phyloP scores from a whole-genome alignment of 805 yeast species.

The Cyberlindnera xylosilytica region DNA sequence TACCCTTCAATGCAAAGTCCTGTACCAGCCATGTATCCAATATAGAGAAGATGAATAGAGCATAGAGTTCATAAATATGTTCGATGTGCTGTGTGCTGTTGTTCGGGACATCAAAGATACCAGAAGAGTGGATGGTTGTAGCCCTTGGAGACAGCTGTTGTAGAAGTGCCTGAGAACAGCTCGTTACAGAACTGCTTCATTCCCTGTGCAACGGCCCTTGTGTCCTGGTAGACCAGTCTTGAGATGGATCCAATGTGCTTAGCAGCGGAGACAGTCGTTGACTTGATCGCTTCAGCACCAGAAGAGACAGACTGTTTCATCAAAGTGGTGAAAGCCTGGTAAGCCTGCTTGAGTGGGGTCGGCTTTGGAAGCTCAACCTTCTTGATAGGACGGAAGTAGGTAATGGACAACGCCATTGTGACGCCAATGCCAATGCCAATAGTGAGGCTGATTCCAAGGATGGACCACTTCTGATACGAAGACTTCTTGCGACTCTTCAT shows the following conservation, averaged over 20 bases:
- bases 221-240: constrained; percentile 11
- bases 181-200: constrained; percentile 1
- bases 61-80: constrained; percentile 1
- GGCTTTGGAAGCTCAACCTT: constrained; percentile 2
- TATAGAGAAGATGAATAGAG: not conserved
- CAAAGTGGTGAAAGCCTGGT: not conserved
- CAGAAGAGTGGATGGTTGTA: constrained; percentile 14
- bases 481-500: constrained; percentile 8
- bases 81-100: not conserved
- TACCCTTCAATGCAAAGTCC: too few relatives aligned
- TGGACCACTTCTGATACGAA: constrained; percentile 9
- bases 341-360: not conserved
- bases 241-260: constrained; percentile 10
- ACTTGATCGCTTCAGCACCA: not conserved
- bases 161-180: not conserved
- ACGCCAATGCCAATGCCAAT: constrained; percentile 28
- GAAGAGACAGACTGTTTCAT: not conserved
- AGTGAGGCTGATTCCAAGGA: constrained; percentile 18
- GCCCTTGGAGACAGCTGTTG: constrained; percentile 1
- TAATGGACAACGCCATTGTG: constrained; percentile 18
- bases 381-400: constrained; percentile 7
- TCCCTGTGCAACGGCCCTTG: not conserved
- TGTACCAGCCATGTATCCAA: not conserved
- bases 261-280: not conserved
- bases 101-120: too few relatives aligned